Evolutionary conservation across 495 filamentous ascomycete species (phyloP).

Genomic region (Hypoxylon fragiforme): DNA sequence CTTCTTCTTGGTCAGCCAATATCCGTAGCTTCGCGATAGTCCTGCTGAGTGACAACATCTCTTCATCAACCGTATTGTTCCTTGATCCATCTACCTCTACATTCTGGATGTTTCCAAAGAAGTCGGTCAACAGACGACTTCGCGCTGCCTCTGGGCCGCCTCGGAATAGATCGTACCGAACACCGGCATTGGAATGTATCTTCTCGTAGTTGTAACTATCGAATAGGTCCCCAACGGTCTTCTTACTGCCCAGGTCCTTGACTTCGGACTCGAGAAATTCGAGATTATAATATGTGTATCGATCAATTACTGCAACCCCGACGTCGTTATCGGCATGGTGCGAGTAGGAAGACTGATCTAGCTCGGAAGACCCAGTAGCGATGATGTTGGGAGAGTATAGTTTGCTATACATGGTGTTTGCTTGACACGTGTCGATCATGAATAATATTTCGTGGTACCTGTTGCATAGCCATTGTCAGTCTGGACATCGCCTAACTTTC

Average conservation of each 20-base stretch:
- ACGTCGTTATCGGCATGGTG: slow-evolving; percentile 98
- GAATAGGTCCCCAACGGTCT: slow-evolving; percentile 89
- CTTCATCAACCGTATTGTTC: slow-evolving; percentile 68
- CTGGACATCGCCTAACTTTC: too few species aligned
- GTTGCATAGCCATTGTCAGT: slow-evolving; percentile 5
- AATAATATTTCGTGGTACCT: slow-evolving; percentile 94
- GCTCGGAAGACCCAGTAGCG: slow-evolving; percentile 89
- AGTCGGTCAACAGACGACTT: slow-evolving; percentile 83
- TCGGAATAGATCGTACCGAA: slow-evolving; percentile 88
- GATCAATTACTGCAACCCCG: slow-evolving; percentile 95
- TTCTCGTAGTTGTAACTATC: slow-evolving; percentile 93
- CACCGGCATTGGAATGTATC: slow-evolving; percentile 90
- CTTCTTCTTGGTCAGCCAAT: slow-evolving; percentile 48
- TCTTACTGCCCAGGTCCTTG: slow-evolving; percentile 75
- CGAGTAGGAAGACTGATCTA: slow-evolving; percentile 92
- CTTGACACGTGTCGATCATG: slow-evolving; percentile 99
- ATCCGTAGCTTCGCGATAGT: slow-evolving; percentile 64
- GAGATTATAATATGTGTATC: slow-evolving; percentile 98
- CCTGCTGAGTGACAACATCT: slow-evolving; percentile 64
- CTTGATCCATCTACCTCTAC: slow-evolving; percentile 77
- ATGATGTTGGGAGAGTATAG: slow-evolving; percentile 97
- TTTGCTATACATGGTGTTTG: slow-evolving; percentile 98
- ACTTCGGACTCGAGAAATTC: slow-evolving; percentile 95
- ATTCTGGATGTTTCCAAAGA: slow-evolving; percentile 97
- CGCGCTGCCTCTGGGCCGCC: slow-evolving; percentile 75